A percentile compares a stretch with the other conserved stretches of the same genome.
Evolutionary conservation across 2,329 filamentous ascomycete species (phyloP).

Genomic region (Bimuria novae-zelandiae): DNA sequence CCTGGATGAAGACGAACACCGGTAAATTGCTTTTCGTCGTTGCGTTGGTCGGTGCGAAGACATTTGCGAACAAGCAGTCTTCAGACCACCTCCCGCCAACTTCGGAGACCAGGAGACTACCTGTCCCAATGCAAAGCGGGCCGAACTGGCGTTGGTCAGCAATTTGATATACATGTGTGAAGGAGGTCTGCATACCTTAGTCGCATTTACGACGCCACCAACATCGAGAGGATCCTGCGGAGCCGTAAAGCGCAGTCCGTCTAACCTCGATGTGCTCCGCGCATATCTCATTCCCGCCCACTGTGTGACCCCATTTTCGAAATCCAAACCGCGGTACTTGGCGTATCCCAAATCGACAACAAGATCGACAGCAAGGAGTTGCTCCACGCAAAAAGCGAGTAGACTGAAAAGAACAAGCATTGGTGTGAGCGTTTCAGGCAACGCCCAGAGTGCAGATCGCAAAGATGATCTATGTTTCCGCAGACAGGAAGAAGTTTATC

Average conservation of each 20-base stretch:
- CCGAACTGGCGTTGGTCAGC: slow-evolving; percentile 33
- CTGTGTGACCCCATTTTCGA: slow-evolving; percentile 64
- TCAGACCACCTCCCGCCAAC: slow-evolving; percentile 39
- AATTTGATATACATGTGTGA: background rate
- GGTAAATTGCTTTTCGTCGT: slow-evolving; percentile 40
- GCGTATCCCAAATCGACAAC: slow-evolving; percentile 69
- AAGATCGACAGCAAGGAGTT: slow-evolving; percentile 41
- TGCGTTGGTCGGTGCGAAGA: slow-evolving; percentile 43
- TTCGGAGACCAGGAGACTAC: slow-evolving; percentile 27
- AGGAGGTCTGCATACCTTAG: slow-evolving; percentile 22
- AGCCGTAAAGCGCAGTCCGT: slow-evolving; percentile 62
- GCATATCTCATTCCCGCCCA: slow-evolving; percentile 80
- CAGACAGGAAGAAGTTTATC: background rate
- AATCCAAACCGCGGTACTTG: slow-evolving; percentile 63
- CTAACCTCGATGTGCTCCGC: slow-evolving; percentile 33
- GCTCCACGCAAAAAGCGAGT: slow-evolving; percentile 28
- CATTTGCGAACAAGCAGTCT: slow-evolving; percentile 48
- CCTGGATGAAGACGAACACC: slow-evolving; percentile 49
- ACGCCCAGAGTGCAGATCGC: background rate
- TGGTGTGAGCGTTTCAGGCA: background rate
- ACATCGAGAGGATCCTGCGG: slow-evolving; percentile 64
- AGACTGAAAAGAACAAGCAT: slow-evolving; percentile 12
- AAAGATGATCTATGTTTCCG: background rate
- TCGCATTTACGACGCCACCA: slow-evolving; percentile 56
- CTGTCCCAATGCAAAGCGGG: slow-evolving; percentile 39